Conservation (phyloP, 1,284 basidiomycete genomes). For the Ustilago cynodontis region DNA sequence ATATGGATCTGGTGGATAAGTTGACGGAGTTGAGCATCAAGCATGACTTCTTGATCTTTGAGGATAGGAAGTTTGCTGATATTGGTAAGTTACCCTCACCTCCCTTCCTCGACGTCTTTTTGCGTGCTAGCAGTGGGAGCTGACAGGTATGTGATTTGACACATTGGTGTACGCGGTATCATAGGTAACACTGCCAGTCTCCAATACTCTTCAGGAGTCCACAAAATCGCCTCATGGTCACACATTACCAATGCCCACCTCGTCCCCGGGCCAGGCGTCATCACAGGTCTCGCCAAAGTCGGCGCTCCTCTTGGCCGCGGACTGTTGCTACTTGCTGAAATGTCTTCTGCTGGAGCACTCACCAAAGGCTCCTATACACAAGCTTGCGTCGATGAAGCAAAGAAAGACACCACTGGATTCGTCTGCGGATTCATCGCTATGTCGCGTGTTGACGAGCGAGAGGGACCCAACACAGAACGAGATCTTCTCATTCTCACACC, state of each 20-base stretch:
- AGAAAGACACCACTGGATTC: conserved; percentile 59
- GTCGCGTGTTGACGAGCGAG: conserved; percentile 75
- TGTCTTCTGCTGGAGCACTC: conserved; percentile 91
- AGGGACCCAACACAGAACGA: conserved; percentile 59
- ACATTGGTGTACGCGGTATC: conserved; percentile 1
- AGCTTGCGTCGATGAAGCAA: conserved; percentile 77
- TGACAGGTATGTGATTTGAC: too few species aligned
- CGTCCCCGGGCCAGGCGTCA: conserved; percentile 88
- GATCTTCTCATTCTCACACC: conserved; percentile 95
- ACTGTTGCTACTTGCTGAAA: conserved; percentile 92
- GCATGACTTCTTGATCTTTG: conserved; percentile 96
- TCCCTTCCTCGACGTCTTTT: too few species aligned
- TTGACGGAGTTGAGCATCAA: conserved; percentile 81
- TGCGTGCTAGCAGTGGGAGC: too few species aligned
- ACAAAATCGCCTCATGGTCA: conserved; percentile 95
- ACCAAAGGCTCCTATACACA: conserved; percentile 87
- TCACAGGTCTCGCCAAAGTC: conserved; percentile 86
- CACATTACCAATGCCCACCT: conserved; percentile 98
- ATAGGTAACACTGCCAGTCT: conserved; percentile 94
- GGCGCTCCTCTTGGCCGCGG: conserved; percentile 87
- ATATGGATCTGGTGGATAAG: conserved; percentile 78
- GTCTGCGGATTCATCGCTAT: conserved; percentile 79
- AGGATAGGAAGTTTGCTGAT: conserved; percentile 99
- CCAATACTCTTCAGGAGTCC: conserved; percentile 92
- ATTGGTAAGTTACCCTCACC: conserved; percentile 77